Evolutionary conservation across 2,329 filamentous ascomycete genomes (phyloP).

Genomic region (Ceratocystis cubensis): DNA sequence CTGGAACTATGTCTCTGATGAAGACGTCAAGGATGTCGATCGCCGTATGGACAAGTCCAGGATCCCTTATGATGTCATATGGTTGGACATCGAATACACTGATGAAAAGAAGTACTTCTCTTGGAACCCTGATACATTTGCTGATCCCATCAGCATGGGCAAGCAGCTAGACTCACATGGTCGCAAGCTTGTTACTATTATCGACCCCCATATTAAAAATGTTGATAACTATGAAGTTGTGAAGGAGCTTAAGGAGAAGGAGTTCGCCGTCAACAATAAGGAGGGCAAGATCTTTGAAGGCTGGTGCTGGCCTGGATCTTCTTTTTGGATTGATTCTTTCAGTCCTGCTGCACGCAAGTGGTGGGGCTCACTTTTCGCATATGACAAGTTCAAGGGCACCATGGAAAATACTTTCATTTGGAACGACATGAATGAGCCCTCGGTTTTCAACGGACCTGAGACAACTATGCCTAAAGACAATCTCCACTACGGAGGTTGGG

Average conservation of each 20-base stretch:
- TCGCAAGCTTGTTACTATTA: slow-evolving; percentile 84
- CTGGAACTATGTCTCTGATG: slow-evolving; percentile 97
- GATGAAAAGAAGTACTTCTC: slow-evolving; percentile 98
- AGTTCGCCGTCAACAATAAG: slow-evolving; percentile 78
- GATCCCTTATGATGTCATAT: slow-evolving; percentile 97
- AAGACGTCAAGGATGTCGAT: slow-evolving; percentile 94
- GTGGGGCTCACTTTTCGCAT: slow-evolving; percentile 85
- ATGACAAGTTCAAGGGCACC: slow-evolving; percentile 75
- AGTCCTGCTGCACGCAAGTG: slow-evolving; percentile 82
- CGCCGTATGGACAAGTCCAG: slow-evolving; percentile 89
- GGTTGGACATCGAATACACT: slow-evolving; percentile 96
- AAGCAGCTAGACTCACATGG: slow-evolving; percentile 74
- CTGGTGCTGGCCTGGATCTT: slow-evolving; percentile 97
- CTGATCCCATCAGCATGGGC: slow-evolving; percentile 74
- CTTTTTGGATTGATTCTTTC: slow-evolving; percentile 92
- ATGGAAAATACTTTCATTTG: slow-evolving; percentile 82
- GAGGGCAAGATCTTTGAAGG: slow-evolving; percentile 81
- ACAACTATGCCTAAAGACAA: slow-evolving; percentile 99
- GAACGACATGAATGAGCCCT: slow-evolving; percentile 99
- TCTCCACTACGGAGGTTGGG: slow-evolving; percentile 79
- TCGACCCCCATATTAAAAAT: slow-evolving; percentile 98
- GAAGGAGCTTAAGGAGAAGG: slow-evolving; percentile 71
- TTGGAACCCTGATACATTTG: slow-evolving; percentile 83
- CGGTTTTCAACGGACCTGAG: slow-evolving; percentile 95
- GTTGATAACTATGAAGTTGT: slow-evolving; percentile 62